Evolutionary conservation across 345 rosid species (phyloP), one percentile per base, ranked within the genome.

Genomic region (Melaleuca alternifolia): DNA sequence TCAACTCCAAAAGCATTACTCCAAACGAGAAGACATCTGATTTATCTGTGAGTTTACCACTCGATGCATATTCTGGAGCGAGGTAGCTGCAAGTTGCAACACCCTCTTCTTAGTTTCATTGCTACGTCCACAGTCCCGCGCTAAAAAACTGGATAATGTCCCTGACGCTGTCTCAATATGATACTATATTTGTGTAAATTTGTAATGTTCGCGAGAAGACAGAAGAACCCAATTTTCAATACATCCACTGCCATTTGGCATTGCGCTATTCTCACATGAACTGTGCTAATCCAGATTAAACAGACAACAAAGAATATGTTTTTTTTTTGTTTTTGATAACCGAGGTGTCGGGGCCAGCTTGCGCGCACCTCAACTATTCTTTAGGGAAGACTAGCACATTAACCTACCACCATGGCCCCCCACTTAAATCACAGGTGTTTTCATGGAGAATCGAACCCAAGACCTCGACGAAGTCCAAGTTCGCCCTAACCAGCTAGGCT

Each of bases 51-150:
- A 96, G 92, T 89, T 96, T 96, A 50, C 99, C 99, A 85, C 98
- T 97, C 1, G 99, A 87, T 86, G 99, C 99, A 90, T 97, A 97
- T 85, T 97, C 99, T 26, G 99, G 99, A 88, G 99, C 99, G 89
- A 97, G 89, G 91, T 97, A 97, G 76, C 98, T 94, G 92, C 50
- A 88, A 26, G 85, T 23, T 20, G 50, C n/a, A 28, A 41, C 51
- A 81, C 79, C 79, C 79, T 16, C 46, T 71, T 71, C 48, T 71
- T 71, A 33, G 24, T 71, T 71, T 37, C 26, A 18, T 37, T 5
- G 48, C 81, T 71, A 18, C 13, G 26, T 9, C 48, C 18, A 37
- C 48, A 37, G 48, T 18, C 26, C 7, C 13, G 20, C 18, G 44
- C 81, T 24, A 71, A 71, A 33, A 71, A 18, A 37, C 81, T 10